Evolutionary conservation across 495 filamentous ascomycete genomes (phyloP), one percentile per base, ranked within the genome.

Genomic region (Penicillium steckii): DNA sequence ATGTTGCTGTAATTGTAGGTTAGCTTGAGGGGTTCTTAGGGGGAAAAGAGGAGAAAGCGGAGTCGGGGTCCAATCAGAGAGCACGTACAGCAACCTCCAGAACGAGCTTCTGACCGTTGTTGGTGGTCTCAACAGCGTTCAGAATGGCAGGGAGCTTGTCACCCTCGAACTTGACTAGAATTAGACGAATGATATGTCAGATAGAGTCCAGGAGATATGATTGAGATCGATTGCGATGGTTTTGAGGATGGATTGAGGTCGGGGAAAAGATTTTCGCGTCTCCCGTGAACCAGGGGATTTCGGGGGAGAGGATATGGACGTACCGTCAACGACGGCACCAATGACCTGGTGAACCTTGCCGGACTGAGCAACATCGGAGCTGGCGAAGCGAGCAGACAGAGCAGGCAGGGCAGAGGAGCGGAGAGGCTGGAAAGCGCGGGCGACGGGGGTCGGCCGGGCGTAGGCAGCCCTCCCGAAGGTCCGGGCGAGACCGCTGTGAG

Each of bases 91-190:
- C 76, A 75, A 98, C 94, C 83, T 98, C 94, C 55, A 98, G 86
- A 48, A 95, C 83, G 51, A 98, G 87, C 85, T 93, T 97, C 69
- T 96, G 80, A 72, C 90, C 91, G 76, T 84, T 84, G 78, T 97
- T 97, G 48, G 83, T 73, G 67, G 91, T 96, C 74, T 84, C 83
- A 70, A 98, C 81, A 73, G 94, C 94, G 77, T 98, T 97, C 68
- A 97, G 87, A 85, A 98, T 98, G 66, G 94, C 80, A 61, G 94
- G 94, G 60, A 98, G 88, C 78, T 90, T 86, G 51, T 95, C 90
- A 60, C 83, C 85, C 68, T 95, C 90, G 84, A 98, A 98, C 83
- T 97, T 97, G 60, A 90, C 87, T 86, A 64, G 59, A 64, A 43
- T 15, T 59, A 54, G 51, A 52, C 56, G 52, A 60, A 62, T 38